A percentile compares a stretch with the other conserved stretches of the same genome.
phyloP scores from a whole-genome alignment of 805 yeast species.

The Lipomyces sp. region DNA sequence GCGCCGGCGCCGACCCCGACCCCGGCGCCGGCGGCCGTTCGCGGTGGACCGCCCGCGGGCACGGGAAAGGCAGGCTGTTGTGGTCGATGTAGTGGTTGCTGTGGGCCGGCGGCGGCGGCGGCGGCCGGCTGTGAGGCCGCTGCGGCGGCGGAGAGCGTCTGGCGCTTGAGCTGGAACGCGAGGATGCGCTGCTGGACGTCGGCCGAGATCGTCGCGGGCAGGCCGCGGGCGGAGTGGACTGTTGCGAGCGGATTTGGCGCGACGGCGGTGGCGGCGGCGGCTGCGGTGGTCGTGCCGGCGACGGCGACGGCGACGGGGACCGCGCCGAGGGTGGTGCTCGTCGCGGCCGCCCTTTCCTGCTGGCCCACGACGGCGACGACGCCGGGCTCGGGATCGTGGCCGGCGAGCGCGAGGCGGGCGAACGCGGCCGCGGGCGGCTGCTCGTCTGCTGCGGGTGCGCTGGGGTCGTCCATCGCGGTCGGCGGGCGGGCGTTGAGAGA shows the following conservation, averaged over 20 bases:
- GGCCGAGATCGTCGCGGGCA: conserved; percentile 40
- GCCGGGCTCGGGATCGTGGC: too few relatives aligned
- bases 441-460: too few relatives aligned
- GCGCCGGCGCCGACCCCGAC: conserved; percentile 35
- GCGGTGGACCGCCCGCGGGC: conserved; percentile 14
- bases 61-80: conserved; percentile 22
- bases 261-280: conserved; percentile 1
- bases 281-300: not conserved
- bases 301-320: not conserved
- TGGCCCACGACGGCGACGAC: too few relatives aligned
- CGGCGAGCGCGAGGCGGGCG: too few relatives aligned
- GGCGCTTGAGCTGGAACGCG: conserved; percentile 87
- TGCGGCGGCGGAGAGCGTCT: too few relatives aligned
- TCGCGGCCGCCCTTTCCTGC: too few relatives aligned
- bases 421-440: too few relatives aligned
- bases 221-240: conserved; percentile 26
- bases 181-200: conserved; percentile 82
- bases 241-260: conserved; percentile 23
- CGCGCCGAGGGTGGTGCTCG: too few relatives aligned
- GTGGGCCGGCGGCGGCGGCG: conserved; percentile 36
- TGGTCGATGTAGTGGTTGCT: conserved; percentile 23
- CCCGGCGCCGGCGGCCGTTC: conserved; percentile 25
- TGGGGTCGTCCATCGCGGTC: too few relatives aligned
- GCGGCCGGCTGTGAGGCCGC: conserved; percentile 60
- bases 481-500: too few relatives aligned